Evolutionary conservation across 352 stramenopile genomes (phyloP), one percentile per base, ranked within the genome.

Genomic region (Globisporangium takayamanum): DNA sequence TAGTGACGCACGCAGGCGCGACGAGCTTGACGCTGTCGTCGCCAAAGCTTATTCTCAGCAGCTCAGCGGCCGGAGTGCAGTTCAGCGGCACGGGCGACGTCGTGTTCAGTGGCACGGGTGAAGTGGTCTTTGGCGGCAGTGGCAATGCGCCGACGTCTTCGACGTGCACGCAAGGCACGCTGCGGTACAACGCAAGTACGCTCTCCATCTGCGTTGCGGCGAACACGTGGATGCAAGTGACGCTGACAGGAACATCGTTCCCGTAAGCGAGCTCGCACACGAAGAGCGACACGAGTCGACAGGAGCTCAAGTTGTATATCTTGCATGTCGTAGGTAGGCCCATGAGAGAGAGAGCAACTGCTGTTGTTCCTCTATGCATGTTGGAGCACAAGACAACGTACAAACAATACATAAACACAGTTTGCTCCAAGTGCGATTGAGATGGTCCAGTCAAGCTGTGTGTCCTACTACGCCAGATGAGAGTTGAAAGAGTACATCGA

Each of bases 1-100:
- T 58, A 16, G 78, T 81, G 48, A 42, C 62, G 6, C 73, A 81
- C 49, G 60, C 64, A 2, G 61, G 62, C 11, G 60, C 59, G 5
- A 72, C 59, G 10, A 63, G 55, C 18, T 54, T 81, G 26, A 81
- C 73, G 53, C 62, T 81, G 41, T 72, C 64, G 26, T 71, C 73
- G 15, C 70, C 68, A 3, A 78, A 65, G n/a, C 45, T 81, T 48
- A 61, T 75, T 69, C 25, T 78, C 22, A 48, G 20, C 50, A 42
- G 28, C 28, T 15, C 20, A 44, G 12, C 52, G 14, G 52, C 36
- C 22, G 39, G 8, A 11, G 39, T 57, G 52, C 20, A 48, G 37
- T 49, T 57, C 39, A 39, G 39, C 11, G 22, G 37, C 20, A 16
- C 52, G 0, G 26, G 53, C 18, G 11, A 26, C 3, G 53, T 59